These are phyloP conservation scores for Fimicolochytrium jonesii DNA, from an alignment of 192 early-diverging fungal genomes.

Conservation along the genomic window DNA sequence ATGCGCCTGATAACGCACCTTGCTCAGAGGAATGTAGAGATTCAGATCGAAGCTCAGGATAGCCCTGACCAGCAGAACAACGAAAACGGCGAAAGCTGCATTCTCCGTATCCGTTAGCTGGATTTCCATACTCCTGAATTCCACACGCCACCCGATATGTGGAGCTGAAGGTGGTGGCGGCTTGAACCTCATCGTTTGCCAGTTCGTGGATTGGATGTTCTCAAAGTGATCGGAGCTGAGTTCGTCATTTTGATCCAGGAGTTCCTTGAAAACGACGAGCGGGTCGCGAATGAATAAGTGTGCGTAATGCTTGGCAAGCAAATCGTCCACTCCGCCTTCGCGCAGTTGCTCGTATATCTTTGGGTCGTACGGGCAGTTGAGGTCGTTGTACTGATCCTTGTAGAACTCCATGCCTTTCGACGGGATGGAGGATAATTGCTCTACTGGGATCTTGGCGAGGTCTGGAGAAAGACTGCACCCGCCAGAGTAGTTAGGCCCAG, in stretches of 20 bases:
- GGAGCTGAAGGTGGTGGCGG: constrained; percentile 85
- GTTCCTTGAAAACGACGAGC: constrained; percentile 88
- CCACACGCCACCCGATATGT: constrained; percentile 94
- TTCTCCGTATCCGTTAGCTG: constrained; percentile 97
- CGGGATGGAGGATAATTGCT: neutral
- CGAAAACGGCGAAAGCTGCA: constrained; percentile 91
- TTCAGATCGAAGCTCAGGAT: constrained; percentile 86
- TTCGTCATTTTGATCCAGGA: constrained; percentile 82
- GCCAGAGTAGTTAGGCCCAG: constrained; percentile 52
- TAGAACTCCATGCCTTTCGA: constrained; percentile 41
- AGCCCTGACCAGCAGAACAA: constrained; percentile 83
- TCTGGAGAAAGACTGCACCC: constrained; percentile 28
- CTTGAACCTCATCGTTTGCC: constrained; percentile 99
- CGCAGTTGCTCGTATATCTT: constrained; percentile 70
- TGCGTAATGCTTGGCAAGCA: constrained; percentile 85
- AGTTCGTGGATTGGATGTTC: constrained; percentile 99
- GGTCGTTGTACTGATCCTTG: constrained; percentile 90
- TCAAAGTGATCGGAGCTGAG: constrained; percentile 93
- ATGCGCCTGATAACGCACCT: constrained; percentile 46
- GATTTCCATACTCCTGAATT: constrained; percentile 95
- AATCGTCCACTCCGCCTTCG: constrained; percentile 77
- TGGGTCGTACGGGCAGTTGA: constrained; percentile 74
- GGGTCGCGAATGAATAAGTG: constrained; percentile 99
- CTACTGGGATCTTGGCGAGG: constrained; percentile 2
- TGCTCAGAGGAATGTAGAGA: constrained; percentile 93